Conservation (phyloP, 495 filamentous ascomycete species). For the Astrocystis sublimbata region DNA sequence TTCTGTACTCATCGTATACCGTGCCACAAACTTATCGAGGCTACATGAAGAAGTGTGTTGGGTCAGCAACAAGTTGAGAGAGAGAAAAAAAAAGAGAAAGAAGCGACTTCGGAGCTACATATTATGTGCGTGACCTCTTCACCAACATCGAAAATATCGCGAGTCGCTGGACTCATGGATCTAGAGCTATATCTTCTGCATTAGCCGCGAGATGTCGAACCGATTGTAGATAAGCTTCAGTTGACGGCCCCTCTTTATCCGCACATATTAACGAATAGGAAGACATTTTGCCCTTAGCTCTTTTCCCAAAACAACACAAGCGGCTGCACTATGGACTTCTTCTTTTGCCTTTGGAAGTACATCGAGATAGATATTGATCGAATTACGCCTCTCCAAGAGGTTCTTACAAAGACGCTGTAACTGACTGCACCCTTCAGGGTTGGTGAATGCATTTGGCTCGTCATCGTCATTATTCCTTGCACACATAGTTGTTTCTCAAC, state of each 20-base stretch:
- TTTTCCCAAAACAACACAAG: background rate
- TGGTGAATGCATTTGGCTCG: too few species aligned
- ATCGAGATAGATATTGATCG: too few species aligned
- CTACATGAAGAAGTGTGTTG: background rate
- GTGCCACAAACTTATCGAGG: background rate
- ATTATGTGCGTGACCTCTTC: background rate
- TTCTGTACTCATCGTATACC: background rate
- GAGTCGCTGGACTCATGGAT: background rate
- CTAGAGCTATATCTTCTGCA: background rate
- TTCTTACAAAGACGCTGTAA: too few species aligned
- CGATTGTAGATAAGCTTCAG: background rate
- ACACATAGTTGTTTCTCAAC: too few species aligned
- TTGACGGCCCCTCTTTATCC: background rate
- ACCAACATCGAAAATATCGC: background rate
- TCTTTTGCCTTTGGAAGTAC: background rate
- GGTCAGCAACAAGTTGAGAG: background rate
- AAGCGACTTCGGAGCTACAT: background rate
- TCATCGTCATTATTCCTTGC: too few species aligned
- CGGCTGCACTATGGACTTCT: background rate
- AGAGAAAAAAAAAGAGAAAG: background rate
- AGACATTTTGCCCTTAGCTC: background rate
- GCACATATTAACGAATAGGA: background rate
- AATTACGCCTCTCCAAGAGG: too few species aligned
- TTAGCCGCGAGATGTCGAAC: background rate
- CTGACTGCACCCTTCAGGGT: too few species aligned